Conservation (phyloP, 2,329 filamentous ascomycete species). For the Raffaelea ambrosiae region DNA sequence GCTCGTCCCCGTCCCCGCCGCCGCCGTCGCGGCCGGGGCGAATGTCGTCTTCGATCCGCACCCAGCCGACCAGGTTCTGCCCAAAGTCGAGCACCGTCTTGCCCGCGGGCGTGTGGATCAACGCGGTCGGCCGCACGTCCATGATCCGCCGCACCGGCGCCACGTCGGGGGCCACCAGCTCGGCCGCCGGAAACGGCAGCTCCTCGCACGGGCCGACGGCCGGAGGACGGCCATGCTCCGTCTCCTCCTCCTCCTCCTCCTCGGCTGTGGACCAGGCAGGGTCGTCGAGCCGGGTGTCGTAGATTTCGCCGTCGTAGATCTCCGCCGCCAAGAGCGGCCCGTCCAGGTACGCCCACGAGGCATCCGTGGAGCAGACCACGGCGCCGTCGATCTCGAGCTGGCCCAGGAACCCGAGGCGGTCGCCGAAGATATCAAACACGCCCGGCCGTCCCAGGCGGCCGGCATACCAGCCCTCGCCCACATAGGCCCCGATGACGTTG, state of each 20-base stretch:
- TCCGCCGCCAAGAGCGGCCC: conserved; percentile 27
- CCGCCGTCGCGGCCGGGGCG: conserved; percentile 20
- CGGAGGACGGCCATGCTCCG: too few relatives aligned
- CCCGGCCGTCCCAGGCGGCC: conserved; percentile 20
- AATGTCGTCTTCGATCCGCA: conserved; percentile 24
- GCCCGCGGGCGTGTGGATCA: conserved; percentile 26
- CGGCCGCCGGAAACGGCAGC: conserved; percentile 19
- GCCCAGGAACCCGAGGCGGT: conserved; percentile 28
- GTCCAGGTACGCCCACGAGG: conserved; percentile 14
- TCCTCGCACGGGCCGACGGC: conserved; percentile 6
- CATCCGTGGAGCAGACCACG: conserved; percentile 1
- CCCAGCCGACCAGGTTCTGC: conserved; percentile 47
- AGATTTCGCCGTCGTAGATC: conserved; percentile 45
- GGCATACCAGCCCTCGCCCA: conserved; percentile 36
- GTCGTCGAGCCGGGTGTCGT: conserved; percentile 28
- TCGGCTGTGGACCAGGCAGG: not conserved
- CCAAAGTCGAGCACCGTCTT: conserved; percentile 48
- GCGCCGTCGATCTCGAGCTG: conserved; percentile 23
- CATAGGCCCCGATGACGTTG: conserved; percentile 24
- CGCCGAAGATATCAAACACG: conserved; percentile 27
- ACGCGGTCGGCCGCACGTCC: conserved; percentile 19
- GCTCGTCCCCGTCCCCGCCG: conserved; percentile 27
- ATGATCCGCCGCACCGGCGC: conserved; percentile 34
- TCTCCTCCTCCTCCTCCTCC: too few relatives aligned
- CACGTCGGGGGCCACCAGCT: conserved; percentile 30